Base-by-base conservation (phyloP, 345 rosid species). In the Ceriops decandra region DNA sequence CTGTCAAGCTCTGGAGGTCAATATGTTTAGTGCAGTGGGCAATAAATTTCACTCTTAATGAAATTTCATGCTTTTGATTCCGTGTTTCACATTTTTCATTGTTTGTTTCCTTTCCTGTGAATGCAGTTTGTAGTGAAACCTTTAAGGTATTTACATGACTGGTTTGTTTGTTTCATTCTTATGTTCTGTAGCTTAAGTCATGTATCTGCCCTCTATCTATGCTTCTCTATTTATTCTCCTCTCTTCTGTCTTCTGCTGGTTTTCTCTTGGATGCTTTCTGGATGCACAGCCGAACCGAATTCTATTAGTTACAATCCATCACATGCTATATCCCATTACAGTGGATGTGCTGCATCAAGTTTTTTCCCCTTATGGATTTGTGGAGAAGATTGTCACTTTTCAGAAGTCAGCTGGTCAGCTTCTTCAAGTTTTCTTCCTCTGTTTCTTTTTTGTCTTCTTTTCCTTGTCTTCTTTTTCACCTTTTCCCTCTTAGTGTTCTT, bases 341-440 rank as follows among this genome's bases (percentile, higher is more conserved):
- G 97, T 92, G 86, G 97, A 92, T 64, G 96, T 89, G 74, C 93
- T 89, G 79, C 97, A 92, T 74, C 97, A 89, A 85, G 93, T 92
- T 77, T 89, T 92, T 82, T 88, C 96, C 82, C 89, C 96, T 67
- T 80, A 85, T 86, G 97, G 97, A 80, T 84, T 74, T 82, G 96
- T 89, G 75, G 97, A 92, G 86, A 92, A 92, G 92, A 87, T 92
- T 31, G 96, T 92, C 85, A 92, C 97, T 15, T 92, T 92, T 82
- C 97, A 92, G 86, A 92, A 92, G 93, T 92, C 96, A 63, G 96
- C 97, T 82, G 93, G 93, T 91, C 90, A 89, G 97, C 74, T 75
- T 42, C 49, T 42, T 70, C 66, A 67, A 64, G 64, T 66, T 67
- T 64, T 42, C 64, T 35, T 70, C 26, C 52, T 54, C 46, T 69